Percentiles rank a stretch among this genome's conserved stretches.
Conservation (phyloP, 1,284 basidiomycete species). For the Takashimella koratensis region DNA sequence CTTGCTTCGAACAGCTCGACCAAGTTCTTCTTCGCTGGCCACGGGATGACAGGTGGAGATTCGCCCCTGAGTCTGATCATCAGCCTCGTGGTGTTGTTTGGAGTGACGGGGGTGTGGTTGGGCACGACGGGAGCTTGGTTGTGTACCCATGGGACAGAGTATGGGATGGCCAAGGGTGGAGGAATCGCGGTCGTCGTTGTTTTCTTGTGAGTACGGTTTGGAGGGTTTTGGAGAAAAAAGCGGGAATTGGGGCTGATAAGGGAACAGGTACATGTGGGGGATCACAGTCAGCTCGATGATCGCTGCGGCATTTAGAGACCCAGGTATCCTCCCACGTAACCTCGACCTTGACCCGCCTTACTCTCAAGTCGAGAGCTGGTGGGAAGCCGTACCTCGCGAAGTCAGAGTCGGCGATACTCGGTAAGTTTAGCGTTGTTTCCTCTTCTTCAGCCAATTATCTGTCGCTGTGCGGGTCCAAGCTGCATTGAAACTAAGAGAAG, state of each 20-base stretch:
- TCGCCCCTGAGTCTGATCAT: constrained; percentile 69
- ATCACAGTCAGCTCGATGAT: constrained; percentile 34
- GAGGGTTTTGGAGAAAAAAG: neutral
- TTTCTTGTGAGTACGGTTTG: constrained; percentile 51
- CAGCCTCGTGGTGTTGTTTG: constrained; percentile 60
- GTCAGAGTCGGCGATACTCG: constrained; percentile 69
- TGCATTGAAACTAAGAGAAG: constrained; percentile 2
- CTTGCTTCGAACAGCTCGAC: constrained; percentile 63
- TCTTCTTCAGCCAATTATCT: neutral
- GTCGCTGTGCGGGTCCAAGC: neutral
- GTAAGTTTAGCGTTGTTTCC: constrained; percentile 63
- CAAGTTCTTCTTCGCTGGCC: constrained; percentile 68
- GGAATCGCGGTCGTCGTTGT: constrained; percentile 75
- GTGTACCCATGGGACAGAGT: constrained; percentile 71
- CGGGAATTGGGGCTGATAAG: constrained; percentile 1
- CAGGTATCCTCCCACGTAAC: constrained; percentile 77
- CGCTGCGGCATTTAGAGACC: constrained; percentile 71
- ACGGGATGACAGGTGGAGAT: constrained; percentile 77
- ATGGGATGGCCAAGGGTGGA: constrained; percentile 67
- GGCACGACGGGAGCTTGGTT: constrained; percentile 80
- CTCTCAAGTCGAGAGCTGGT: constrained; percentile 58
- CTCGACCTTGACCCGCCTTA: constrained; percentile 75
- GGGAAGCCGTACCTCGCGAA: constrained; percentile 71
- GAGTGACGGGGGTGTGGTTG: constrained; percentile 72
- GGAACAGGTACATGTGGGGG: constrained; percentile 33